Base-by-base conservation (phyloP, 2,329 filamentous ascomycete genomes). In the Colletotrichum theobromicola region DNA sequence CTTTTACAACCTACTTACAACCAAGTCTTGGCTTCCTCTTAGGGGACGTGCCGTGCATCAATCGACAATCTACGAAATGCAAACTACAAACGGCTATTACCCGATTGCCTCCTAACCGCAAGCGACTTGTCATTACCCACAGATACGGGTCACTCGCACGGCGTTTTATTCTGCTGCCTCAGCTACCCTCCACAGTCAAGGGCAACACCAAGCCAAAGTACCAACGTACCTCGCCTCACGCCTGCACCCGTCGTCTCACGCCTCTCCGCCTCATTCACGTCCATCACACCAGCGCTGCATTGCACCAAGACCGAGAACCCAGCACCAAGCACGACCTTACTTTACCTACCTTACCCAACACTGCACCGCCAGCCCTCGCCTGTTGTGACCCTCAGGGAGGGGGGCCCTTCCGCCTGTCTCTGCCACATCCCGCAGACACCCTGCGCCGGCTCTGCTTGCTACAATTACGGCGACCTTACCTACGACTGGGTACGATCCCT, bases 121-220 rank as follows among this genome's bases (percentile, higher is more conserved):
- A 58, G 58, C 58, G 42, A 69, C 24, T 58, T 34, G 64, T 55
- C 67, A 70, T 60, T 64, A 71, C 61, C 71, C 66, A 70, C 60
- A 64, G 66, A 61, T 62, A 71, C 61, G 24, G 71, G 67, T 42
- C 71, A 34, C 37, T 66, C 61, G 16, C 53, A 34, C 71, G 24
- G 35, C 12, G 32, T 34, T 71, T 67, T 46, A 66, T 67, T 74
- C 72, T 74, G 67, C 67, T 74, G 72, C 72, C 72, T 74, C 72
- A 62, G 67, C 61, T 53, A 61, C 67, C 67, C 72, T 74, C 67
- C 72, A 74, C 50, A 37, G 21, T 60, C 46, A n/a, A 58, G 50
- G 50, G 50, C 18, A 67, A 21, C n/a, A 21, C 42, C 64, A 34
- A 58, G 35, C 50, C 64, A 28, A n/a, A 16, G 32, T 37, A 32